Percentiles rank a stretch among this genome's conserved stretches.
Conservation (phyloP, 805 yeast genomes). For the Suhomyces xylopsoci region DNA sequence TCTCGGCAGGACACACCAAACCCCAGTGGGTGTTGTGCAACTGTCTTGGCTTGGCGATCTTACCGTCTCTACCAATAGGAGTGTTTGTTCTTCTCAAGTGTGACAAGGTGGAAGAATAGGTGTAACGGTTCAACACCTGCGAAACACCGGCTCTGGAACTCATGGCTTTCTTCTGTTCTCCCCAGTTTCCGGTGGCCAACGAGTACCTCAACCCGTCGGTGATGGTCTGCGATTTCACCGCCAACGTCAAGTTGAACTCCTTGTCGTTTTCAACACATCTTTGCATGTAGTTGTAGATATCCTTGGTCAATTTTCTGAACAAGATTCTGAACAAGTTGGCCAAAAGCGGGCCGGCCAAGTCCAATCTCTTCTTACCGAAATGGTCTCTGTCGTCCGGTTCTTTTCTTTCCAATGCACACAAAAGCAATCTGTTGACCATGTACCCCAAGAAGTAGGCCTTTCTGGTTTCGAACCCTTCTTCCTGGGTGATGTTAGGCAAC, state of each 20-base stretch:
- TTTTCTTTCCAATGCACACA: conserved; percentile 95
- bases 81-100: conserved; percentile 99
- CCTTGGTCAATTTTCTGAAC: conserved; percentile 92
- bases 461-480: conserved; percentile 94
- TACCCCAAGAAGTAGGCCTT: conserved; percentile 97
- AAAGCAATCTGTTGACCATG: conserved; percentile 91
- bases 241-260: conserved; percentile 93
- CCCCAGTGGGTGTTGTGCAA: conserved; percentile 99
- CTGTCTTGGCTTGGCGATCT: conserved; percentile 97
- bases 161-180: conserved; percentile 99
- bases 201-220: conserved; percentile 97
- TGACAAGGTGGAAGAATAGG: conserved; percentile 96
- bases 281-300: conserved; percentile 97
- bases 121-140: conserved; percentile 95
- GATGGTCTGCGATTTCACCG: conserved; percentile 94
- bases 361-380: conserved; percentile 97
- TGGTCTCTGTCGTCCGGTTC: conserved; percentile 99
- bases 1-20: conserved; percentile 98
- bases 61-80: conserved; percentile 99
- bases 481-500: conserved; percentile 95
- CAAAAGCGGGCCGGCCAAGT: conserved; percentile 95
- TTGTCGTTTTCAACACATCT: conserved; percentile 97
- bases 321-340: conserved; percentile 93
- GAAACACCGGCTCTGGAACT: conserved; percentile 98
- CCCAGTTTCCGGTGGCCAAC: conserved; percentile 99